Conservation (phyloP, 1,139 yeast genomes). For the Suhomyces bokatorum region DNA sequence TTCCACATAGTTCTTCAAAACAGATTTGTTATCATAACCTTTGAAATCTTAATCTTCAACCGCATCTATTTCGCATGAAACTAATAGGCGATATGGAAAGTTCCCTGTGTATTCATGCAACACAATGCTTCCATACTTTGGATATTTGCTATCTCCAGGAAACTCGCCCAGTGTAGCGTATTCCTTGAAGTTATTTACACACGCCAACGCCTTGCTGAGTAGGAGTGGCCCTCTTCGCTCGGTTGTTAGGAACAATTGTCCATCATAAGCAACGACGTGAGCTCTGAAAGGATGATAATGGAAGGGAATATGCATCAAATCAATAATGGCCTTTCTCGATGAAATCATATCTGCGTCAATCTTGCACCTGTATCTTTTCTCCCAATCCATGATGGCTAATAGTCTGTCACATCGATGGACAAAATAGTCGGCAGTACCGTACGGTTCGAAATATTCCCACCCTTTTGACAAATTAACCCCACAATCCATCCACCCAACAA, state of each 20-base stretch:
- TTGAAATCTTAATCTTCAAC: background rate
- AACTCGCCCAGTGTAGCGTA: background rate
- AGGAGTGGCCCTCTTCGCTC: background rate
- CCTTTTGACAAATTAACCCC: background rate
- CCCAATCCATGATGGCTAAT: slow-evolving; percentile 1
- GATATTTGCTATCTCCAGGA: slow-evolving; percentile 1
- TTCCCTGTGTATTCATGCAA: background rate
- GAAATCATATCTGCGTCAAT: background rate
- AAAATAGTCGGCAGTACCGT: background rate
- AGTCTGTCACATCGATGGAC: background rate
- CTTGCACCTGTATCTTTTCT: background rate
- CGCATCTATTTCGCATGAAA: slow-evolving; percentile 9
- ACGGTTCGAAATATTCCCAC: background rate
- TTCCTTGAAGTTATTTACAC: slow-evolving; percentile 7
- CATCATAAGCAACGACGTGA: background rate
- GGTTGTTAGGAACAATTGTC: slow-evolving; percentile 2
- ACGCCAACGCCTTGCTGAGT: background rate
- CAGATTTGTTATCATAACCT: background rate
- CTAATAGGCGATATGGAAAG: background rate
- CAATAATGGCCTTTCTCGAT: slow-evolving; percentile 2
- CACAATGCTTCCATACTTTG: slow-evolving; percentile 3
- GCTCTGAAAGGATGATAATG: background rate
- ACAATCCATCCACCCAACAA: background rate
- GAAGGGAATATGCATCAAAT: background rate
- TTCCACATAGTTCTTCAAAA: slow-evolving; percentile 6